Base-by-base conservation (phyloP, 208 protist genomes). In the Plasmodiophora brassicae region DNA sequence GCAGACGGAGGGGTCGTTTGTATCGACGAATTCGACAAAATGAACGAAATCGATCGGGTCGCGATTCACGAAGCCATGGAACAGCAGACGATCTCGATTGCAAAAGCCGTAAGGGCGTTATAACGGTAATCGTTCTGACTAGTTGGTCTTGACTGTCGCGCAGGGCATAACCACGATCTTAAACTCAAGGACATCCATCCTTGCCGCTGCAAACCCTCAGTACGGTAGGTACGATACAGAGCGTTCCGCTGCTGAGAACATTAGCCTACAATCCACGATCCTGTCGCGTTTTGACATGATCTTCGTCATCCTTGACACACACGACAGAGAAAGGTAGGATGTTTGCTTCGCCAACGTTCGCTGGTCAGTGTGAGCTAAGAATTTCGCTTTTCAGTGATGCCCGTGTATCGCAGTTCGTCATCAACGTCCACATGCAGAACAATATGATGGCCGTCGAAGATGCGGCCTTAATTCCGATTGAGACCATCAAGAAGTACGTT, bases 21-120 rank as follows among this genome's bases (percentile, higher is more conserved):
- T 93, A 99, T 99, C 87, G 99, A 99, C 93, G 99, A 99, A 95
- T 99, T 99, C 94, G 99, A 99, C 91, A 99, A 99, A 92, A 99
- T 99, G 98, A 91, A 96, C 45, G 94, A 97, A 14, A 91, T 10
- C 20, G 92, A 95, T 88, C 94, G 97, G 71, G 98, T 99, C 0
- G 98, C 98, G 5, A 99, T 99, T 89, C 98, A 99, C 93, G 98
- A 99, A 92, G 98, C 98, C 25, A 99, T 99, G 99, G 98, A 99
- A 89, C 94, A 96, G 91, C 94, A 99, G 92, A 99, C 98, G 38
- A 99, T 99, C 87, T 99, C 97, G 5, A 98, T 99, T 90, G 98
- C 97, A 71, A 98, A 98, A 94, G 88, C 88, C n/a, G 43, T 87
- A 32, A 44, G n/a, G 5, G n/a, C 20, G 22, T 84, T 28, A 0